Evolutionary conservation across 345 rosid genomes (phyloP), one percentile per base, ranked within the genome.

Genomic region (Gossypium rotundifolium): DNA sequence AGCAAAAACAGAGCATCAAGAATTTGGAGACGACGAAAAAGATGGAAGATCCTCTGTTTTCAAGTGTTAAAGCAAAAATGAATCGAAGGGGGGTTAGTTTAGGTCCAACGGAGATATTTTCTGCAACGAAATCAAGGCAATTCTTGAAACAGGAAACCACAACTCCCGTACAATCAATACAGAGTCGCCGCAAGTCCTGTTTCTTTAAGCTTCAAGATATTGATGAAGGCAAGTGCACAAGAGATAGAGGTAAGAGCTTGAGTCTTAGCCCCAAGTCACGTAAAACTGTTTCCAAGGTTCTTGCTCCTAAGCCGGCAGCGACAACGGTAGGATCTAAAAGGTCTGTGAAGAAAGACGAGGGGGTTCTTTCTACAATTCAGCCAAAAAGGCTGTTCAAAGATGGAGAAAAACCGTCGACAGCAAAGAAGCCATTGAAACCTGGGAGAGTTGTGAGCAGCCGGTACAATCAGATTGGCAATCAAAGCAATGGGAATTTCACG

Each of bases 321-420:
- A 88, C 94, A 9, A 90, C 99, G 0, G 83, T 79, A 2, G 94
- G 87, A 5, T 81, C 87, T 2, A 95, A 82, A 81, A 87, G 85
- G 85, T 29, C 81, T 0, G 81, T 79, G 81, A 95, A 89, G 89
- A 95, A 83, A 83, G 98, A 93, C 42, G 94, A 89, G 53, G 77
- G 79, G 0, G 44, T 90, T 72, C 76, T 90, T 18, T 72, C 79
- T 3, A 69, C 77, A 10, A 93, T 95, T 46, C 99, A 89, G 75
- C 99, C 99, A 0, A 93, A 88, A 79, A 88, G 53, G 29, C 89
- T 95, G 0, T 95, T 95, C 82, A 90, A 78, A 85, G 98, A 92
- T 12, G 96, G 88, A 2, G 98, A 89, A 49, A 95, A 85, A 78
- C 78, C 89, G 8, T 83, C 23, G 42, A 53, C 88, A 3, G 78